Conservation (phyloP, 148 eudicot genomes). For the Heliosperma pusillum region DNA sequence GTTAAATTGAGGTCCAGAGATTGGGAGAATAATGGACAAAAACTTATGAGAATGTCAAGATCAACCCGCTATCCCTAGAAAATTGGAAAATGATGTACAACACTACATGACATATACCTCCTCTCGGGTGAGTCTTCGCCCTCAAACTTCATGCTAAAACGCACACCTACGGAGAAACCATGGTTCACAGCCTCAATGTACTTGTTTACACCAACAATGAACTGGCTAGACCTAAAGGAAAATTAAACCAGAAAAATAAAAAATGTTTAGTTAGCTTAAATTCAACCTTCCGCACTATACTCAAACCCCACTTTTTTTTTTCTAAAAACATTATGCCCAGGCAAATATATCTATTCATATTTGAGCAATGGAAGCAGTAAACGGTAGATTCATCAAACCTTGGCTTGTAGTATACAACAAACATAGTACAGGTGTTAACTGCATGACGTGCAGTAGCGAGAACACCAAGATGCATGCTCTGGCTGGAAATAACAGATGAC, state of each 20-base stretch:
- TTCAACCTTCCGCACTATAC: not conserved
- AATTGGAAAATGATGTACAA: no score
- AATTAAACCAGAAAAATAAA: not conserved
- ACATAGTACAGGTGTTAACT: constrained; percentile 46
- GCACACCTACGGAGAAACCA: constrained; percentile 63
- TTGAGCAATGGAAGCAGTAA: not conserved
- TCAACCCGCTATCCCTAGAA: no score
- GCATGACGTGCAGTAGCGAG: constrained; percentile 94
- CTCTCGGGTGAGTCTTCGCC: constrained; percentile 88
- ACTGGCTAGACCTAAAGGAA: constrained; percentile 66
- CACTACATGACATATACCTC: constrained; percentile 38
- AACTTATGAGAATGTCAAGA: no score
- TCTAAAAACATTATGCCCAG: no score
- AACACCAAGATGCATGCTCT: constrained; percentile 95
- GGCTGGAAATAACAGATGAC: constrained; percentile 87
- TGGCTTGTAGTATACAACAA: constrained; percentile 82
- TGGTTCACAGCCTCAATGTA: constrained; percentile 57
- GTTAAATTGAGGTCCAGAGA: not conserved
- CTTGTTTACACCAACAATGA: constrained; percentile 70
- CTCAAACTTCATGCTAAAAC: constrained; percentile 83
- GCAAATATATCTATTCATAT: not conserved
- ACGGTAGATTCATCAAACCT: constrained; percentile 47
- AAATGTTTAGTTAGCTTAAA: not conserved
- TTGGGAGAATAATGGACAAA: no score
- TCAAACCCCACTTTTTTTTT: not conserved